Percentiles rank a stretch among this genome's conserved stretches.
Evolutionary conservation across 2,329 filamentous ascomycete genomes (phyloP).

Genomic region (Blumeriella jaapii): DNA sequence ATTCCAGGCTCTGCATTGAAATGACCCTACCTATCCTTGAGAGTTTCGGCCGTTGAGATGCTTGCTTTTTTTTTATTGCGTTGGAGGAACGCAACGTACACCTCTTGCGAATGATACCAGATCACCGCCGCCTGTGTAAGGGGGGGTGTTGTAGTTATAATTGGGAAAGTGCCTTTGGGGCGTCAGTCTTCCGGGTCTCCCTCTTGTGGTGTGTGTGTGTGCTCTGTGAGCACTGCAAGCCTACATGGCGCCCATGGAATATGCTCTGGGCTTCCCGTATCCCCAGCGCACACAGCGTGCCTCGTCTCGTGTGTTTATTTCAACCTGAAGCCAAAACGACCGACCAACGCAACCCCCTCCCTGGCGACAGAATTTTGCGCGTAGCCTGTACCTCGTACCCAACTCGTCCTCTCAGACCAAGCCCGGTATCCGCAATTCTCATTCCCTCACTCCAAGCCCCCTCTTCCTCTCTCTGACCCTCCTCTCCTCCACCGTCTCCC

Average conservation of each 20-base stretch:
- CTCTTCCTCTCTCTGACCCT: slow-evolving; percentile 16
- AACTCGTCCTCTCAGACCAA: too few relatives aligned
- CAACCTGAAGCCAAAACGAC: too few relatives aligned
- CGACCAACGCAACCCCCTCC: too few relatives aligned
- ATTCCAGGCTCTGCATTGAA: not conserved
- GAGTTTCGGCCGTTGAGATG: slow-evolving; percentile 1
- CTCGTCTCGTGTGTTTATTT: too few relatives aligned
- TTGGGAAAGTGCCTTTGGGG: not conserved
- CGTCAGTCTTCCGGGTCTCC: not conserved
- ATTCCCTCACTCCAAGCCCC: not conserved
- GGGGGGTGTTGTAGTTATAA: slow-evolving; percentile 9
- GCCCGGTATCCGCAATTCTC: too few relatives aligned
- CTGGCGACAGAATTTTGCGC: too few relatives aligned
- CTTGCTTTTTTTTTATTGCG: slow-evolving; percentile 1
- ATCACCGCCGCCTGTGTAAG: slow-evolving; percentile 3
- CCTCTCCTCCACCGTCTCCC: slow-evolving; percentile 20
- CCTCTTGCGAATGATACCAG: slow-evolving; percentile 7
- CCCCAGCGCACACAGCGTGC: too few relatives aligned
- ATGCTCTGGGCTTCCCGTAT: too few relatives aligned
- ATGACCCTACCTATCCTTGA: slow-evolving; percentile 1
- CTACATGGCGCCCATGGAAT: too few relatives aligned
- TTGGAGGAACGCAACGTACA: slow-evolving; percentile 1
- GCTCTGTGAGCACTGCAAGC: too few relatives aligned
- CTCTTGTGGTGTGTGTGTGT: too few relatives aligned
- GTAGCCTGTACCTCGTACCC: not conserved